These are phyloP conservation scores for Phoma sp. DNA, from an alignment of 2,329 filamentous ascomycete genomes.

Conservation along the genomic window DNA sequence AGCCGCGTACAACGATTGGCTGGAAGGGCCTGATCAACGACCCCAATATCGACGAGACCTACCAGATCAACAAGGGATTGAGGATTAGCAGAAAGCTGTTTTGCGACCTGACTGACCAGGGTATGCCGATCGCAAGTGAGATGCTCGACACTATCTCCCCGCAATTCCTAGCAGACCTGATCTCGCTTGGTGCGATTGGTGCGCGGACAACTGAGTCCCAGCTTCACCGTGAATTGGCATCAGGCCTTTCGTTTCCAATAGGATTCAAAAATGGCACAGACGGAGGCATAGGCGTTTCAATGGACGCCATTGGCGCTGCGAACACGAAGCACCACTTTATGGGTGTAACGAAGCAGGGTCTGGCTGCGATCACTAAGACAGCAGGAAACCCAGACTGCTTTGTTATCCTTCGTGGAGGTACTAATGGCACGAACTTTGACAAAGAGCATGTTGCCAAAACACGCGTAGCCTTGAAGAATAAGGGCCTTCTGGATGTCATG, in stretches of 20 bases:
- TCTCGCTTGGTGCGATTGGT: conserved; percentile 93
- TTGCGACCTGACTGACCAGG: conserved; percentile 81
- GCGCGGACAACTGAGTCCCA: conserved; percentile 96
- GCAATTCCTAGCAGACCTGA: conserved; percentile 94
- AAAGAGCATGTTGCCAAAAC: conserved; percentile 78
- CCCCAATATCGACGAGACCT: conserved; percentile 95
- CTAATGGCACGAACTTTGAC: conserved; percentile 92
- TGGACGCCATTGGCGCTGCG: conserved; percentile 87
- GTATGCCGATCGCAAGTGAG: conserved; percentile 95
- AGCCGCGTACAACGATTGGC: conserved; percentile 95
- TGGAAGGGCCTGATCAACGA: conserved; percentile 99
- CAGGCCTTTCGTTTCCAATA: conserved; percentile 93
- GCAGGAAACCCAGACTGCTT: conserved; percentile 96
- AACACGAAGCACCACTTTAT: conserved; percentile 94
- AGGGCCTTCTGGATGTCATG: conserved; percentile 84
- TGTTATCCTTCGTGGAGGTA: conserved; percentile 91
- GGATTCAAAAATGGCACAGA: conserved; percentile 99
- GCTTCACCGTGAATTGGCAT: conserved; percentile 93
- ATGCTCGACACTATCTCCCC: conserved; percentile 99
- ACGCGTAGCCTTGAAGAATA: conserved; percentile 78
- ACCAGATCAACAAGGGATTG: conserved; percentile 98
- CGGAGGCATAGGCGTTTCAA: conserved; percentile 85
- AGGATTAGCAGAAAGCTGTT: conserved; percentile 89
- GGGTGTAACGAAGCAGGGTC: conserved; percentile 95
- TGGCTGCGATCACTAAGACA: conserved; percentile 93